phyloP scores from a whole-genome alignment of 2,329 filamentous ascomycete genomes.

The Byssothecium circinans region DNA sequence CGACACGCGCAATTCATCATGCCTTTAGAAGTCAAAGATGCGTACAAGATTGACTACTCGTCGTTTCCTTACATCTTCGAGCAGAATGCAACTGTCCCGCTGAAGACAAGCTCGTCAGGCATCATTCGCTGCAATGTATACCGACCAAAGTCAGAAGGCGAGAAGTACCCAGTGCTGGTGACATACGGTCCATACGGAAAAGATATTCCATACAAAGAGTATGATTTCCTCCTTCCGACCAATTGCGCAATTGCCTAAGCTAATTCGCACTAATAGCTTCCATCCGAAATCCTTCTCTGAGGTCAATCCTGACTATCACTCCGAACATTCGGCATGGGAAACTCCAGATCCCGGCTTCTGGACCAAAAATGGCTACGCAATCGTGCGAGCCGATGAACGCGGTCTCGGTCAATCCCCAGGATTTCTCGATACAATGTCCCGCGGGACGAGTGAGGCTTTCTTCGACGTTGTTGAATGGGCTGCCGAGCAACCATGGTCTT shows the following conservation, averaged over 20 bases:
- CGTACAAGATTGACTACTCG: conserved; percentile 35
- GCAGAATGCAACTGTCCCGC: conserved; percentile 51
- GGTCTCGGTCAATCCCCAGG: conserved; percentile 57
- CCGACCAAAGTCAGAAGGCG: conserved; percentile 45
- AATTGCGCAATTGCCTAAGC: conserved; percentile 1
- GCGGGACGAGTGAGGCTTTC: conserved; percentile 55
- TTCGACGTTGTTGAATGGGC: conserved; percentile 58
- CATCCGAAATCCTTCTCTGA: conserved; percentile 52
- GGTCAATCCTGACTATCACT: conserved; percentile 37
- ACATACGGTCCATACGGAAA: conserved; percentile 77
- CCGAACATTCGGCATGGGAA: conserved; percentile 50
- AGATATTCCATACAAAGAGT: conserved; percentile 65
- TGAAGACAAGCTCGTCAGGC: conserved; percentile 44
- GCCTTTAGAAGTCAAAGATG: conserved; percentile 36
- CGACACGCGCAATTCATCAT: conserved; percentile 11
- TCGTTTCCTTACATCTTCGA: conserved; percentile 53
- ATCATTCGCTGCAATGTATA: conserved; percentile 56
- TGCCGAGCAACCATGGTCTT: conserved; percentile 53
- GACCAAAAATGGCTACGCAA: conserved; percentile 40
- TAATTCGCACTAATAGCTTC: conserved; percentile 43
- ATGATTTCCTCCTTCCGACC: conserved; percentile 4
- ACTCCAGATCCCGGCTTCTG: conserved; percentile 47
- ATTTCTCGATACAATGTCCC: conserved; percentile 56
- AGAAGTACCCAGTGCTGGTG: conserved; percentile 61
- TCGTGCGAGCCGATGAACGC: conserved; percentile 54